Evolutionary conservation across 2,329 filamentous ascomycete species (phyloP), one percentile per base, ranked within the genome.

Genomic region (Ceratocystis albifundus): DNA sequence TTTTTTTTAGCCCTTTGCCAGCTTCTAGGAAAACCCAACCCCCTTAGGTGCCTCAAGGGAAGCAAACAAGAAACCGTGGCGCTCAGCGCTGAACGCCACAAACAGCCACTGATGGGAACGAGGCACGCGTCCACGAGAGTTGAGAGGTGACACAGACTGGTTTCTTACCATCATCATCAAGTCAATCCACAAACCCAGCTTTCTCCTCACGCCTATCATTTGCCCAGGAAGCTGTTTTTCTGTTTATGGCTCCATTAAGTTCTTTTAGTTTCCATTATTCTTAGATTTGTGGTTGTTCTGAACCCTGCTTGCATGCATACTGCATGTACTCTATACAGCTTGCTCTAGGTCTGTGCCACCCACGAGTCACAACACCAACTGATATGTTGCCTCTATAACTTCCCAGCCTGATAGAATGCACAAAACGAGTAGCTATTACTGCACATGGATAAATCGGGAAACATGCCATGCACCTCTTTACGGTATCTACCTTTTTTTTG

Each of bases 341-440:
- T 28, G 20, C 59, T 62, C 59, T 62, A 32, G n/a, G 41, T 62
- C 59, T 62, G 32, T 62, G 59, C 59, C 59, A 59, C 55, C 55
- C 28, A 59, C 55, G 55, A 30, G 53, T n/a, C 55, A 36, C 28
- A 59, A 59, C 55, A 59, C 55, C 17, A 59, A 36, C 12, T 36
- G 28, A 59, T 32, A 32, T 32, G 32, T 59, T n/a, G 32, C 30
- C 6, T 36, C 12, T 59, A 59, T 36, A 30, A n/a, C n/a, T n/a
- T 17, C 15, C 30, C 28, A 30, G 30, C 32, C 28, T n/a, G 55
- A 59, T 59, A 36, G 55, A 59, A 59, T 28, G 6, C 55, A 36
- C 55, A 36, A 59, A 36, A 59, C 55, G 15, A n/a, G 25, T 20
- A 41, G 25, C 17, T 7, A 20, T 20, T 36, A 25, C 55, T 59